Conservation (phyloP, 768 basidiomycete genomes). For the Lyophyllum semitale region DNA sequence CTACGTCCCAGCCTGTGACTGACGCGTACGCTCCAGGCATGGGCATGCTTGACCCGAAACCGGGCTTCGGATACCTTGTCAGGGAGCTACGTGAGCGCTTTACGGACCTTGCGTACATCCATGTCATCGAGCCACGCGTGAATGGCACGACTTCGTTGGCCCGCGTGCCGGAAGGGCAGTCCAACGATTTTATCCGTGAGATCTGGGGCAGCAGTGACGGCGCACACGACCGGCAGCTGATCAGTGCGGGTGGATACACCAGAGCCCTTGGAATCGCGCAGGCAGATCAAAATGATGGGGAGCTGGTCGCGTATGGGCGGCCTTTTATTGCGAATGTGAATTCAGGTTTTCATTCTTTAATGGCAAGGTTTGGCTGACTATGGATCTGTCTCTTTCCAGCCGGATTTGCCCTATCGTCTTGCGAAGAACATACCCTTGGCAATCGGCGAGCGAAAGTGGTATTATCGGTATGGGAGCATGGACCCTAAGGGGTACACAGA, state of each 20-base stretch:
- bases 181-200: conserved; percentile 36
- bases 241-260: conserved; percentile 37
- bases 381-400: conserved; percentile 15
- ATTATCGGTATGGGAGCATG: conserved; percentile 23
- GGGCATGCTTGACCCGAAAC: conserved; percentile 42
- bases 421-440: conserved; percentile 26
- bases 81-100: conserved; percentile 31
- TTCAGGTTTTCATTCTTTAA: background rate
- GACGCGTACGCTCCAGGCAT: conserved; percentile 27
- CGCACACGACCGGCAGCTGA: conserved; percentile 17
- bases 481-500: conserved; percentile 31
- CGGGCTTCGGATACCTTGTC: conserved; percentile 34
- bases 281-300: conserved; percentile 31
- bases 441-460: conserved; percentile 25
- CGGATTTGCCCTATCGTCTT: conserved; percentile 34
- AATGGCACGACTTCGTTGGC: conserved; percentile 10
- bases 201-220: conserved; percentile 32
- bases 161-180: conserved; percentile 7
- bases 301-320: conserved; percentile 38
- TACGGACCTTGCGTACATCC: conserved; percentile 47
- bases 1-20: background rate
- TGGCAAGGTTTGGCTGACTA: background rate
- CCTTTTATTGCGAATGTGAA: conserved; percentile 40
- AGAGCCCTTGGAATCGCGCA: conserved; percentile 28
- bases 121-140: conserved; percentile 38